Base-by-base conservation (phyloP, 352 stramenopile genomes). In the Globisporangium rhizosaccharum region DNA sequence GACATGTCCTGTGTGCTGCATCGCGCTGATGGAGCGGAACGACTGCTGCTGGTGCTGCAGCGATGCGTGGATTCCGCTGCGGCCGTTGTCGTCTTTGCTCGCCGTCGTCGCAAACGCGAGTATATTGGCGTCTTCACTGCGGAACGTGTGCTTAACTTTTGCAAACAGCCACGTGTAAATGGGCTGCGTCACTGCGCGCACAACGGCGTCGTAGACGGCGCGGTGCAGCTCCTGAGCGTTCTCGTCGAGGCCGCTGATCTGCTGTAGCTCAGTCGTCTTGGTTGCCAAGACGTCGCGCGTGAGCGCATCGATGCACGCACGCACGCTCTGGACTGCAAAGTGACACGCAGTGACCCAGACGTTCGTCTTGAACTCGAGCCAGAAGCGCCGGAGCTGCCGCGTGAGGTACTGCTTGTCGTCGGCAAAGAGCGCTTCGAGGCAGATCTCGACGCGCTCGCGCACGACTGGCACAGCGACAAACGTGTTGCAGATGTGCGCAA, bases 311-410 rank as follows among this genome's bases (percentile, higher is more conserved):
- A 81, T 62, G 42, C 72, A 81, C 2, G 37, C 17, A 2, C 67
- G 67, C 1, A 81, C 63, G 30, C 65, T 68, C 1, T 71, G 64
- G 0, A 81, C 57, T 10, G 46, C 30, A 20, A 61, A 45, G n/a
- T 57, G 46, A n/a, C 51, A 65, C n/a, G 62, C 26, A 2, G 63
- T 58, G 0, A 65, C 53, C 12, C 64, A 66, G 28, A 83, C 65
- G 33, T 70, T 76, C 36, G 66, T 63, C 46, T 76, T 77, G 41
- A 85, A 72, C 42, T 85, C 77, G 14, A 76, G 66, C 68, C 70
- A 82, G 51, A 87, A 77, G 33, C 67, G 72, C 51, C 65, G 72
- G 26, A 83, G 52, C 46, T 75, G 67, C 23, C 67, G 66, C 20
- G 73, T 71, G 1, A 70, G 61, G 0, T 53, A 57, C 51, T 82